Evolutionary conservation across 1,284 basidiomycete genomes (phyloP), one percentile per base, ranked within the genome.

Genomic region (Puccinia novopanici): DNA sequence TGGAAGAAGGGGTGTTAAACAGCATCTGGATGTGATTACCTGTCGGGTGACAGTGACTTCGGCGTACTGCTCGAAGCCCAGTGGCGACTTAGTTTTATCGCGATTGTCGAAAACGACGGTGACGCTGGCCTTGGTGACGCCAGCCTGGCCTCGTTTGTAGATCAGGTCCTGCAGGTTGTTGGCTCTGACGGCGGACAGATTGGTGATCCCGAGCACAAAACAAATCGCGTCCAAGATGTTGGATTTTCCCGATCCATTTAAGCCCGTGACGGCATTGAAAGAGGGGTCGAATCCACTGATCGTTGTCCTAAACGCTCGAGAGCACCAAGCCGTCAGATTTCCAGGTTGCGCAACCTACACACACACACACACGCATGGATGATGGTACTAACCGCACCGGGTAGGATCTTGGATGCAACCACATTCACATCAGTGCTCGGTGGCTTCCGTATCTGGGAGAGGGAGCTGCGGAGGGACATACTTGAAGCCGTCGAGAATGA

Each of bases 61-160:
- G 61, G 91, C 90, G 80, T 88, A 91, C 81, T 92, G 89, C 85
- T 95, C 92, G 65, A 93, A 90, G 0, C 95, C 95, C 1, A 92
- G 89, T 0, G 95, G 97, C 82, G 93, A 94, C 82, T 90, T 94
- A 24, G 90, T 88, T 42, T 90, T 89, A 86, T 99, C 95, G n/a
- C 93, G 93, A 86, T 99, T 99, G 89, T 99, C 94, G 86, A 99
- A 99, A 0, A 99, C 95, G 84, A 99, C 95, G 19, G 97, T 98
- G 2, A 99, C 97, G 82, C 94, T 96, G 0, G 97, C 97, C 87
- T 97, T 97, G 4, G 94, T 95, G 81, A 99, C 89, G 24, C 97
- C 97, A 13, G 97, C 96, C 86, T 98, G 95, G 3, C 97, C 97
- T 65, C 96, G 93, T 86, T 93, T 97, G 89, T 97, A 97, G 82